Percentiles rank a stretch among this genome's conserved stretches.
Conservation (phyloP, 2,329 filamentous ascomycete genomes). For the Hypoxylon sp. region DNA sequence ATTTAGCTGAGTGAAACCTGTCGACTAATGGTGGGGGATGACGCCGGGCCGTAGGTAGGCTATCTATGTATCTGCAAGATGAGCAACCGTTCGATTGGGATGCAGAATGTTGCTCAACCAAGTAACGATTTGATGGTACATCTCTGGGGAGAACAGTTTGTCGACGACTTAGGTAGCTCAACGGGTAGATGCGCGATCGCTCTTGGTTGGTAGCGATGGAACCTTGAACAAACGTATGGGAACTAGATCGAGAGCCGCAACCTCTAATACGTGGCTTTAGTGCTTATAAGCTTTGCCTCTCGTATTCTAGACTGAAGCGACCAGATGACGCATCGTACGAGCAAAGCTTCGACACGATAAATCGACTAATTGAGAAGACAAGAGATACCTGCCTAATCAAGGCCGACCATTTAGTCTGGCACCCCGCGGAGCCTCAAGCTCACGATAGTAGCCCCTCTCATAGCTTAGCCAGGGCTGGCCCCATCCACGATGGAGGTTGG, state of each 20-base stretch:
- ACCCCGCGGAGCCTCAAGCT: constrained; percentile 33
- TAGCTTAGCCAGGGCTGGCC: constrained; percentile 24
- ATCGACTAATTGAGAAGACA: constrained; percentile 8
- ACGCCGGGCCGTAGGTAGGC: constrained; percentile 17
- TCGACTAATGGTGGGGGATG: constrained; percentile 18
- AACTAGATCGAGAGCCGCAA: constrained; percentile 25
- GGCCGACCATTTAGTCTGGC: constrained; percentile 1
- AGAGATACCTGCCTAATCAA: not conserved
- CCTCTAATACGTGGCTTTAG: constrained; percentile 39
- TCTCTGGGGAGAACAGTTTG: constrained; percentile 4
- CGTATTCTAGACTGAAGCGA: constrained; percentile 30
- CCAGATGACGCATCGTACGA: constrained; percentile 40
- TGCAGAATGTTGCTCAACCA: constrained; percentile 25
- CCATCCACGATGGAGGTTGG: constrained; percentile 28
- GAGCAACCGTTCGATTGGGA: constrained; percentile 34
- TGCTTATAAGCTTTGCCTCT: constrained; percentile 39
- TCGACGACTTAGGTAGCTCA: constrained; percentile 12
- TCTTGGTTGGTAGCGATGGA: constrained; percentile 24
- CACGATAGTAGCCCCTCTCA: constrained; percentile 27
- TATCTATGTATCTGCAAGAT: constrained; percentile 25
- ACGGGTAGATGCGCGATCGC: constrained; percentile 24
- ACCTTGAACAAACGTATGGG: constrained; percentile 22
- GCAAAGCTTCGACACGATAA: constrained; percentile 24
- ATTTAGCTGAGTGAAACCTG: constrained; percentile 29
- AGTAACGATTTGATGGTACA: constrained; percentile 12